Percentiles rank a stretch among this genome's conserved stretches.
These are phyloP conservation scores for Trichoderma asperelloides DNA, from an alignment of 495 filamentous ascomycete species.

Conservation along the genomic window DNA sequence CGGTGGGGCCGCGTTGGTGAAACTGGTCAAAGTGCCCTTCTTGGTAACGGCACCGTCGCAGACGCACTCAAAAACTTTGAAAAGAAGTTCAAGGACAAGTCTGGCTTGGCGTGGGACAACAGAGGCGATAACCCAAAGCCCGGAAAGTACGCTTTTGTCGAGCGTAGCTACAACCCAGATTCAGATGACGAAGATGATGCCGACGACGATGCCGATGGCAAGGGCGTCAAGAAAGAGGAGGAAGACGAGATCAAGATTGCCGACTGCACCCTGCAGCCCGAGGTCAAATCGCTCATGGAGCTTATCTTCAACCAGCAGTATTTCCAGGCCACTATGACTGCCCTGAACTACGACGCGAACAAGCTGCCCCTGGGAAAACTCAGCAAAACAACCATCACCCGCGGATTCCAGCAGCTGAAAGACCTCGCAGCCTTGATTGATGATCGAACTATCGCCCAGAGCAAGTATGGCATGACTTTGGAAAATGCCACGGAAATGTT, in stretches of 20 bases:
- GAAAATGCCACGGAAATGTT: constrained; percentile 44
- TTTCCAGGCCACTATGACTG: constrained; percentile 54
- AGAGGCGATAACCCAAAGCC: constrained; percentile 49
- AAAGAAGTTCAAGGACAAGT: constrained; percentile 72
- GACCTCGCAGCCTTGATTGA: constrained; percentile 58
- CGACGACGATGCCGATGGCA: constrained; percentile 17
- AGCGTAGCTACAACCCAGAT: constrained; percentile 56
- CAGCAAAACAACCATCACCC: constrained; percentile 61
- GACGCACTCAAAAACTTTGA: constrained; percentile 49
- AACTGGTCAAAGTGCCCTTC: constrained; percentile 45
- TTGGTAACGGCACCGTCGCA: constrained; percentile 32
- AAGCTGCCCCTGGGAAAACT: constrained; percentile 81
- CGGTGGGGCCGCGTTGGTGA: constrained; percentile 78
- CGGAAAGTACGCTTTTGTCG: constrained; percentile 69
- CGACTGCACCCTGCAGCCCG: constrained; percentile 46
- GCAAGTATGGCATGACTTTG: constrained; percentile 34
- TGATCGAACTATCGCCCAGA: constrained; percentile 33
- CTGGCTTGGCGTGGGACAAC: constrained; percentile 58
- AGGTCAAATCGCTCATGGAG: constrained; percentile 57
- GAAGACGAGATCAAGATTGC: constrained; percentile 20
- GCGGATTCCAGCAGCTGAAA: constrained; percentile 65
- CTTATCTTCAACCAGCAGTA: constrained; percentile 75
- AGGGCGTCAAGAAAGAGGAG: constrained; percentile 26
- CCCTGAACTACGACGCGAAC: constrained; percentile 64
- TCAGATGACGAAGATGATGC: constrained; percentile 54